phyloP scores from a whole-genome alignment of 1,284 basidiomycete species.

The Ustilago lituana region DNA sequence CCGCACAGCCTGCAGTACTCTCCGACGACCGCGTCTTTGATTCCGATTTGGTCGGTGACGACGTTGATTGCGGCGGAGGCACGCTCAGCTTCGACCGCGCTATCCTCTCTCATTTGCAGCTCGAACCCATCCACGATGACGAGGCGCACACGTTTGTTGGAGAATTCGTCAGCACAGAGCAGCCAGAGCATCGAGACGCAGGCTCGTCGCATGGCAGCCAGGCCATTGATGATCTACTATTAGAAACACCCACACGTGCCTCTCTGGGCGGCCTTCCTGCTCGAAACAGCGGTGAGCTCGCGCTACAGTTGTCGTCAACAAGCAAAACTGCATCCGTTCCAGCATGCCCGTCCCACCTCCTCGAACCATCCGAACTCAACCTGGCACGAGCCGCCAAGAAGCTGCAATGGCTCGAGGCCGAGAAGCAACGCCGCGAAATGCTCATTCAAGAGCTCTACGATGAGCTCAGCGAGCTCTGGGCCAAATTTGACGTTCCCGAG shows the following conservation, averaged over 20 bases:
- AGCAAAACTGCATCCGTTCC: slow-evolving; percentile 24
- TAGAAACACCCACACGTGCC: slow-evolving; percentile 42
- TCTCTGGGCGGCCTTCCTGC: slow-evolving; percentile 38
- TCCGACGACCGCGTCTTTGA: slow-evolving; percentile 43
- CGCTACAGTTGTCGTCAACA: slow-evolving; percentile 24
- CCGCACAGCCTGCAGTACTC: slow-evolving; percentile 29
- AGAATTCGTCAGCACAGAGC: slow-evolving; percentile 47
- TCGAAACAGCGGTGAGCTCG: slow-evolving; percentile 28
- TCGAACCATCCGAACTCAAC: slow-evolving; percentile 45
- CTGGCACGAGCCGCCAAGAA: slow-evolving; percentile 31
- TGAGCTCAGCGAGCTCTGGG: slow-evolving; percentile 65
- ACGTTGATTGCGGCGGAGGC: slow-evolving; percentile 32
- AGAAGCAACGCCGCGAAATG: slow-evolving; percentile 58
- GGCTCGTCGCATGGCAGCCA: slow-evolving; percentile 4
- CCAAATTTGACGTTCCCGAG: slow-evolving; percentile 63
- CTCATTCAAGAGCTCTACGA: slow-evolving; percentile 64
- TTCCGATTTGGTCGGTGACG: slow-evolving; percentile 10
- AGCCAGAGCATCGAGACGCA: slow-evolving; percentile 18
- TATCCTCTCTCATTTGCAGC: slow-evolving; percentile 54
- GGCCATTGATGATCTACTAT: slow-evolving; percentile 33
- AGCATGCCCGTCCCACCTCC: slow-evolving; percentile 31
- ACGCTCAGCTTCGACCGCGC: slow-evolving; percentile 47
- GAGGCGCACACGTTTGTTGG: slow-evolving; percentile 44
- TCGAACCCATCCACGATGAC: slow-evolving; percentile 45
- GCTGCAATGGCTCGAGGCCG: slow-evolving; percentile 50